Conservation (phyloP, 805 yeast species). For the Clavispora fructus region DNA sequence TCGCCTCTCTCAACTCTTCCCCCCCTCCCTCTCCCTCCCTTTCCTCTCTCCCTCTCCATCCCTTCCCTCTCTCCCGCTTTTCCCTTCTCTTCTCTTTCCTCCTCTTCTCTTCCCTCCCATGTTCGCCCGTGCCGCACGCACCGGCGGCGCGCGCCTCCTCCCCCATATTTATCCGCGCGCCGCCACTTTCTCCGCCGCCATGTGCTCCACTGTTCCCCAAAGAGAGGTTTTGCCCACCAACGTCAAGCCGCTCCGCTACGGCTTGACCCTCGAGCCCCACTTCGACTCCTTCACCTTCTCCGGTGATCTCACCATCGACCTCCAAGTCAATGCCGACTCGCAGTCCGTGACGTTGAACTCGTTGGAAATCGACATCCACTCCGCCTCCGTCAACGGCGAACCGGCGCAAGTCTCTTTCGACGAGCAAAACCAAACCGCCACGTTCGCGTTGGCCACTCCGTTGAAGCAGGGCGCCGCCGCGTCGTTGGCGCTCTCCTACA, state of each 20-base stretch:
- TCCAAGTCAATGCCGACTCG: constrained; percentile 46
- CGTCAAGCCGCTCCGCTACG: constrained; percentile 39
- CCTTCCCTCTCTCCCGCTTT: neutral
- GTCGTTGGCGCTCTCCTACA: constrained; percentile 45
- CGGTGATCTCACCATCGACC: constrained; percentile 51
- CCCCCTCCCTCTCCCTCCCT: neutral
- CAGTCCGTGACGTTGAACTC: constrained; percentile 52
- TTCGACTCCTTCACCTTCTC: constrained; percentile 54
- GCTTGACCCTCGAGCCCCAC: constrained; percentile 36
- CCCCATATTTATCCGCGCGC: neutral
- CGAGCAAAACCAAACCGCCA: constrained; percentile 35
- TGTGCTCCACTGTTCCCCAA: constrained; percentile 10
- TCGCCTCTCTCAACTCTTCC: too few relatives aligned
- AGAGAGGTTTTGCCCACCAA: constrained; percentile 41
- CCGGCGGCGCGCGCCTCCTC: constrained; percentile 2
- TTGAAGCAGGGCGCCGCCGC: constrained; percentile 35
- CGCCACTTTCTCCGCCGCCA: neutral
- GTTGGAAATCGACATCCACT: constrained; percentile 57
- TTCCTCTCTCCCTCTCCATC: neutral
- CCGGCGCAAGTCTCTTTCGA: constrained; percentile 21
- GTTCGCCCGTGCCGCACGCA: constrained; percentile 2
- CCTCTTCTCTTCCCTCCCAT: neutral
- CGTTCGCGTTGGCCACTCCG: constrained; percentile 35
- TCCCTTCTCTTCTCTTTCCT: neutral
- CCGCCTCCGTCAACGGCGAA: constrained; percentile 36